Evolutionary conservation across 768 basidiomycete genomes (phyloP), one percentile per base, ranked within the genome.

Genomic region (Russula olivacea): DNA sequence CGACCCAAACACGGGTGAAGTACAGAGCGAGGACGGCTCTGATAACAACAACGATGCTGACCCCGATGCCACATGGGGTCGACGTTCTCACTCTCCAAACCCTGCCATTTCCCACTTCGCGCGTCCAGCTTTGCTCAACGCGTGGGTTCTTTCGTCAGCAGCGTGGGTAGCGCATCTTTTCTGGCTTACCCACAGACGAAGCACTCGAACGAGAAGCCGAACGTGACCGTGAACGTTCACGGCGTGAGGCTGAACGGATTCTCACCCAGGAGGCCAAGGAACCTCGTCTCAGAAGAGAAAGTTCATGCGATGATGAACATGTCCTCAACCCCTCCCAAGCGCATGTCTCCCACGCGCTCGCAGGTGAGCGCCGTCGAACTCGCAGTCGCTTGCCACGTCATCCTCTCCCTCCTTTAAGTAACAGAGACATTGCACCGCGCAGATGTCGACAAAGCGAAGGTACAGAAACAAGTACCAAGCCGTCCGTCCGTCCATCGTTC

Each of bases 191-290:
- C 2, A 82, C 86, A 2, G 89, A 91, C 69, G 88, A 86, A 0
- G 88, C 93, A 70, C 74, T 93, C 10, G 91, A 92, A 73, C 89
- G 88, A 2, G 87, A 91, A 65, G 90, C 89, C 10, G 82, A 87
- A 62, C 76, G 83, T 30, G 90, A 92, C 71, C 82, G 90, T 49
- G 91, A 92, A 67, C 76, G 79, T 48, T 88, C 86, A 67, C 76
- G 91, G 61, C 78, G 83, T 41, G 89, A 92, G 71, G 91, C 91
- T 1, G 91, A 93, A 71, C 79, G 78, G 1, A 93, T 93, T 66
- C 74, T 93, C 34, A 85, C 79, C 0, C 78, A 74, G 58, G 91
- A 93, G 72, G 85, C 88, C 0, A 80, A 85, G 56, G 86, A 89
- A 66, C 85, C 89, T 21, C 81, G 80, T 63, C 74, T 78, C 28